phyloP scores from a whole-genome alignment of 163 green algal species.

The Coccomyxa subellipsoidea region DNA sequence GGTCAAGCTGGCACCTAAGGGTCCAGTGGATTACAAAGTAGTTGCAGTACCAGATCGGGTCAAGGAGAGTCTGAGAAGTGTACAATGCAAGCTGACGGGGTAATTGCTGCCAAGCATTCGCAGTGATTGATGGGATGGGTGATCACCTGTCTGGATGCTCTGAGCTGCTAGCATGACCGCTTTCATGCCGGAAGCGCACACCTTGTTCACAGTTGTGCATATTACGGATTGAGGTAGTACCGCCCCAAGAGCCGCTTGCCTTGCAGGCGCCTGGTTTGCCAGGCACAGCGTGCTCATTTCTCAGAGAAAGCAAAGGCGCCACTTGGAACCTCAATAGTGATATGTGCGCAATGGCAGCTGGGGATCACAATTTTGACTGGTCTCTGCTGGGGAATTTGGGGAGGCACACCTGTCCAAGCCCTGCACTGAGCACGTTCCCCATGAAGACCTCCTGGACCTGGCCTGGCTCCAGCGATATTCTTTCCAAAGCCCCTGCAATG shows the following conservation, averaged over 20 bases:
- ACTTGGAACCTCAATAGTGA: no score
- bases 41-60: no score
- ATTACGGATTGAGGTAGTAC: slow-evolving; percentile 63
- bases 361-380: no score
- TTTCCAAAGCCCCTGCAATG: slow-evolving; percentile 53
- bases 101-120: neutral
- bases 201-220: slow-evolving; percentile 91
- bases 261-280: slow-evolving; percentile 87
- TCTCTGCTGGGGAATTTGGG: neutral
- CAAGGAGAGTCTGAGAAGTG: no score
- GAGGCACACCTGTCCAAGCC: slow-evolving; percentile 62
- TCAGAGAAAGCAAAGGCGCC: no score
- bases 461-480: slow-evolving; percentile 34
- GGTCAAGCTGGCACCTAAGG: no score
- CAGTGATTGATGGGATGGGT: neutral
- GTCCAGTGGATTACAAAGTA: no score
- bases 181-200: slow-evolving; percentile 79
- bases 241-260: slow-evolving; percentile 74
- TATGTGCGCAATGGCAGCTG: no score
- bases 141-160: slow-evolving; percentile 47
- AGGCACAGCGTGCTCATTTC: no score
- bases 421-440: slow-evolving; percentile 82
- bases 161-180: slow-evolving; percentile 75
- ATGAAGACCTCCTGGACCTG: slow-evolving; percentile 81
- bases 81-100: no score